phyloP scores from a whole-genome alignment of 371 early-diverging fungal genomes.

The Actinomortierella ambigua region DNA sequence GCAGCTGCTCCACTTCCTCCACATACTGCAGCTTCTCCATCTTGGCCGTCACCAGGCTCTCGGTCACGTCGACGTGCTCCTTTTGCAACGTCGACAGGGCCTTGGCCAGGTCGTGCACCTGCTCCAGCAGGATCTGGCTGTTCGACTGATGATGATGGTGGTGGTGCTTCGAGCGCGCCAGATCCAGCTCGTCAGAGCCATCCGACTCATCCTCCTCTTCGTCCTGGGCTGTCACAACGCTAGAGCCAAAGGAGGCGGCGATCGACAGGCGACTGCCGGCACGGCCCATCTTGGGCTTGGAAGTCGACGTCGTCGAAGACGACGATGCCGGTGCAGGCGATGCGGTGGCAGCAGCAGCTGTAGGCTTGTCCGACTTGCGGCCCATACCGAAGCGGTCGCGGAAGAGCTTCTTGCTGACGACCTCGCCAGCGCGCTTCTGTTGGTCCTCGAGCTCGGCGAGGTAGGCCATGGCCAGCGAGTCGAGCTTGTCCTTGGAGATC shows the following conservation, averaged over 20 bases:
- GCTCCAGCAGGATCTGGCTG: constrained; percentile 53
- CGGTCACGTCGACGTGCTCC: constrained; percentile 62
- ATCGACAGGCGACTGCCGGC: constrained; percentile 28
- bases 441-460: constrained; percentile 63
- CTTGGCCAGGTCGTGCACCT: constrained; percentile 62
- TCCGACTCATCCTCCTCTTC: constrained; percentile 11
- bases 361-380: constrained; percentile 10
- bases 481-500: constrained; percentile 74
- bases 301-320: not conserved
- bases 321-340: constrained; percentile 6
- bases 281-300: constrained; percentile 28
- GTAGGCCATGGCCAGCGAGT: constrained; percentile 73
- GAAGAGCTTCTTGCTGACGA: constrained; percentile 47
- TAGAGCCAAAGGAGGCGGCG: constrained; percentile 28
- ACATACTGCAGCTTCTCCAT: constrained; percentile 64
- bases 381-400: constrained; percentile 41
- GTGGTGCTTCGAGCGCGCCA: not conserved
- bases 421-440: constrained; percentile 65
- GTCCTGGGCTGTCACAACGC: constrained; percentile 14
- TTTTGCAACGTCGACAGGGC: constrained; percentile 63
- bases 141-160: not conserved
- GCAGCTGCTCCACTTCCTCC: constrained; percentile 36
- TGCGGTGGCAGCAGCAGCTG: constrained; percentile 6
- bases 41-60: constrained; percentile 55
- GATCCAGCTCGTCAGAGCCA: not conserved